Evolutionary conservation across 495 filamentous ascomycete species (phyloP).

Genomic region (Penicillium taxi): DNA sequence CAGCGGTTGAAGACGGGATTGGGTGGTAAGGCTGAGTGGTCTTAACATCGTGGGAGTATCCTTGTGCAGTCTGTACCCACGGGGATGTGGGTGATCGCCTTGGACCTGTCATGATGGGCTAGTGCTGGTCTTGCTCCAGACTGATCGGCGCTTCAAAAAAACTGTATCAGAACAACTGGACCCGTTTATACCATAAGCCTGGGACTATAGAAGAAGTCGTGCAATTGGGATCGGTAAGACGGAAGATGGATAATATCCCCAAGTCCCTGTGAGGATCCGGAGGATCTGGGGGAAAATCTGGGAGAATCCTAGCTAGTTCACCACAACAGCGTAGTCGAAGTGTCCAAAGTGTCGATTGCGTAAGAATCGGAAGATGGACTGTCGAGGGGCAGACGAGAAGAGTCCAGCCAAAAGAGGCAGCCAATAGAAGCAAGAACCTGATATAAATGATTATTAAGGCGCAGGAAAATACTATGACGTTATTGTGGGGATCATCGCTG

Average conservation of each 20-base stretch:
- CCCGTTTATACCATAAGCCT: slow-evolving; percentile 9
- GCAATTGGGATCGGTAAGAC: slow-evolving; percentile 1
- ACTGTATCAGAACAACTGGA: slow-evolving; percentile 3
- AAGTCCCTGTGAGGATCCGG: not conserved
- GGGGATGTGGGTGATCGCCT: slow-evolving; percentile 40
- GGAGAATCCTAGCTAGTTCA: too few species aligned
- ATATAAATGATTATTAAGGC: slow-evolving; percentile 25
- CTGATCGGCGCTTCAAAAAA: slow-evolving; percentile 8
- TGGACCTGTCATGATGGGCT: slow-evolving; percentile 40
- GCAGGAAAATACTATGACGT: slow-evolving; percentile 21
- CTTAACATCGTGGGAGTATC: slow-evolving; percentile 18
- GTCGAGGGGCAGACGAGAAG: slow-evolving; percentile 13
- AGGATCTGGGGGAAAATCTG: too few species aligned
- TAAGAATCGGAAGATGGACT: slow-evolving; percentile 9
- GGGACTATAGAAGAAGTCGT: not conserved
- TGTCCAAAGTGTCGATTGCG: slow-evolving; percentile 9
- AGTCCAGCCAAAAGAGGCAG: slow-evolving; percentile 15
- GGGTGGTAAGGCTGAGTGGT: slow-evolving; percentile 17
- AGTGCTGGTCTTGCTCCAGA: slow-evolving; percentile 20
- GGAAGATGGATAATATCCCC: too few species aligned
- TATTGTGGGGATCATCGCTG: slow-evolving; percentile 18
- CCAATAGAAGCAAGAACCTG: slow-evolving; percentile 18
- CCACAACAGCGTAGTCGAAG: too few species aligned
- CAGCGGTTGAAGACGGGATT: slow-evolving; percentile 36
- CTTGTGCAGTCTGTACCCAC: slow-evolving; percentile 32